Percentiles rank a stretch among this genome's conserved stretches.
Evolutionary conservation across 768 basidiomycete genomes (phyloP).

Genomic region (Mycena latifolia): DNA sequence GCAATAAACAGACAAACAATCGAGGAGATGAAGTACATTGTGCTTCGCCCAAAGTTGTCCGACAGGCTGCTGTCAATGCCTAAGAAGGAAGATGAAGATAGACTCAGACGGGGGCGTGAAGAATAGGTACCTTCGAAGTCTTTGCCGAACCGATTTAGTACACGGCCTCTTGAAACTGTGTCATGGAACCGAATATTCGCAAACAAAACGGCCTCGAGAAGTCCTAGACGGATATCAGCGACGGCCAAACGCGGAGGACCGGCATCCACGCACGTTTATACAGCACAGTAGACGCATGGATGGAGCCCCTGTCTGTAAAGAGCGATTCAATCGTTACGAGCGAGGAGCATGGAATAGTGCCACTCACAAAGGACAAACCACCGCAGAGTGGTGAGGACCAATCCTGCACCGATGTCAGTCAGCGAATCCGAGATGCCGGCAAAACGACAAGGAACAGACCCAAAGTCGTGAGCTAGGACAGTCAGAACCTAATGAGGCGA

Average conservation of each 20-base stretch:
- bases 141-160: constrained; percentile 89
- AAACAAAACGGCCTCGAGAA: constrained; percentile 86
- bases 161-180: constrained; percentile 86
- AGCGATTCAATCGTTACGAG: neutral
- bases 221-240: constrained; percentile 45
- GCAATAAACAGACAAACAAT: constrained; percentile 29
- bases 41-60: constrained; percentile 87
- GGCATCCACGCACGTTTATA: constrained; percentile 67
- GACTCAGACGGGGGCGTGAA: constrained; percentile 20
- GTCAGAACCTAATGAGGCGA: constrained; percentile 18
- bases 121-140: constrained; percentile 79
- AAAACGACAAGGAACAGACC: constrained; percentile 47
- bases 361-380: constrained; percentile 81
- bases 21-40: constrained; percentile 78
- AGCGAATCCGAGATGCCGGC: neutral
- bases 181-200: constrained; percentile 95
- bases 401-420: constrained; percentile 37
- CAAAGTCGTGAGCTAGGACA: constrained; percentile 45
- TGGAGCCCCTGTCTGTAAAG: constrained; percentile 74
- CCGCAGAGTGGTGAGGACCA: constrained; percentile 66
- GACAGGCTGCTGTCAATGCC: constrained; percentile 87
- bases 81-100: constrained; percentile 42
- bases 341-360: neutral
- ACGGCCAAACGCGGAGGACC: constrained; percentile 1
- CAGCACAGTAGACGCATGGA: constrained; percentile 81